Evolutionary conservation across 164 flowering plant genomes (phyloP).

Genomic region (Taxillus chinensis): DNA sequence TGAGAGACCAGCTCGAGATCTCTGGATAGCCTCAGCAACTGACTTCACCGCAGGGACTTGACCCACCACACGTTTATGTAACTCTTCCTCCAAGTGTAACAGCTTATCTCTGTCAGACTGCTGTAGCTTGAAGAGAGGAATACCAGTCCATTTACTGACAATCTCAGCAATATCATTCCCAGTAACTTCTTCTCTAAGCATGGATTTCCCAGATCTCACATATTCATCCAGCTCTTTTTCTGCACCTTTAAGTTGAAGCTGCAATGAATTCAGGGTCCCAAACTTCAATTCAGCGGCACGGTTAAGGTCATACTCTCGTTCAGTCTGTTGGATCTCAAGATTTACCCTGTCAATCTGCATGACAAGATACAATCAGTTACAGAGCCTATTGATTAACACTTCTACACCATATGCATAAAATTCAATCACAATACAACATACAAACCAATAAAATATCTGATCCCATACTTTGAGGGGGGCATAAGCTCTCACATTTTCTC

Average conservation of each 20-base stretch:
- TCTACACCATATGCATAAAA: no score
- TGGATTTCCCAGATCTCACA: slow-evolving; percentile 81
- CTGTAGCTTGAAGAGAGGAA: slow-evolving; percentile 90
- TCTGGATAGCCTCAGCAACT: slow-evolving; percentile 92
- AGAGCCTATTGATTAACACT: no score
- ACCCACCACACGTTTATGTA: slow-evolving; percentile 91
- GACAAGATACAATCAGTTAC: slow-evolving; percentile 1
- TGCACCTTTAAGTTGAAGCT: slow-evolving; percentile 69
- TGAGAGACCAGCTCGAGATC: slow-evolving; percentile 94
- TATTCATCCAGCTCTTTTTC: slow-evolving; percentile 81
- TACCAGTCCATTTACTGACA: slow-evolving; percentile 98
- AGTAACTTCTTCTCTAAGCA: slow-evolving; percentile 91
- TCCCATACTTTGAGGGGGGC: no score
- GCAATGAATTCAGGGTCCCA: slow-evolving; percentile 78
- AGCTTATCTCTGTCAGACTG: slow-evolving; percentile 89
- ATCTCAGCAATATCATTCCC: slow-evolving; percentile 88
- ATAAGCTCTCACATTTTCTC: no score
- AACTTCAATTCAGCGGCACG: slow-evolving; percentile 95
- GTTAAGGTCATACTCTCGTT: slow-evolving; percentile 93
- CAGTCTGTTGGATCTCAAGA: slow-evolving; percentile 93
- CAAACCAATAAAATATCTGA: no score
- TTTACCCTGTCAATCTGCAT: slow-evolving; percentile 91
- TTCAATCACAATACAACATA: no score
- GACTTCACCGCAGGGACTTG: slow-evolving; percentile 89
- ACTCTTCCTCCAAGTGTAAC: slow-evolving; percentile 76